Evolutionary conservation across 2,329 filamentous ascomycete species (phyloP).

Genomic region (Lasiodiplodia hormozganensis): DNA sequence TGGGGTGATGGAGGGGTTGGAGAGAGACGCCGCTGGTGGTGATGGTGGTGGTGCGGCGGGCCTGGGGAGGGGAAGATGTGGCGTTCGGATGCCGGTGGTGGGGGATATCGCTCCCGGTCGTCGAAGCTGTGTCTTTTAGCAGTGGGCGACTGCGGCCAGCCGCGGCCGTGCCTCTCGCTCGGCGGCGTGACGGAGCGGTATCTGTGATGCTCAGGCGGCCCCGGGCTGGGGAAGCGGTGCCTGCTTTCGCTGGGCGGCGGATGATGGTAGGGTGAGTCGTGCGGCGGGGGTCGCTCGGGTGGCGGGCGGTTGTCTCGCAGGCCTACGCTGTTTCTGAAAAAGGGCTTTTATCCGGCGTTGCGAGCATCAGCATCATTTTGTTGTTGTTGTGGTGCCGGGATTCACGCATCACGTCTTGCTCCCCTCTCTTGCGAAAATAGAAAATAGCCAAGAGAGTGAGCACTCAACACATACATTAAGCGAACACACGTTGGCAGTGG

Average conservation of each 20-base stretch:
- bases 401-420: background rate
- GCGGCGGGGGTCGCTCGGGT: background rate
- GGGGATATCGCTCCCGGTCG: background rate
- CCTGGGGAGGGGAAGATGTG: background rate
- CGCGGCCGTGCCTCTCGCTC: background rate
- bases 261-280: background rate
- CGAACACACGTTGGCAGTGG: constrained; percentile 20
- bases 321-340: constrained; percentile 15
- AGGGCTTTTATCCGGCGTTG: background rate
- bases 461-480: constrained; percentile 13
- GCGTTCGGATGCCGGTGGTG: background rate
- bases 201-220: background rate
- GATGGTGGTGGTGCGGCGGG: background rate
- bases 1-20: background rate
- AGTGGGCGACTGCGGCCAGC: background rate
- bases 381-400: too few species aligned
- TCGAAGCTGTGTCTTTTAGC: background rate
- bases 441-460: background rate
- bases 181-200: constrained; percentile 6
- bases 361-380: background rate
- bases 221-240: constrained; percentile 9
- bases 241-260: background rate
- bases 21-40: background rate
- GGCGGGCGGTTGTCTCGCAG: constrained; percentile 14
- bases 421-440: background rate